phyloP scores from a whole-genome alignment of 495 filamentous ascomycete genomes.

The Aspergillus carlsbadensis region DNA sequence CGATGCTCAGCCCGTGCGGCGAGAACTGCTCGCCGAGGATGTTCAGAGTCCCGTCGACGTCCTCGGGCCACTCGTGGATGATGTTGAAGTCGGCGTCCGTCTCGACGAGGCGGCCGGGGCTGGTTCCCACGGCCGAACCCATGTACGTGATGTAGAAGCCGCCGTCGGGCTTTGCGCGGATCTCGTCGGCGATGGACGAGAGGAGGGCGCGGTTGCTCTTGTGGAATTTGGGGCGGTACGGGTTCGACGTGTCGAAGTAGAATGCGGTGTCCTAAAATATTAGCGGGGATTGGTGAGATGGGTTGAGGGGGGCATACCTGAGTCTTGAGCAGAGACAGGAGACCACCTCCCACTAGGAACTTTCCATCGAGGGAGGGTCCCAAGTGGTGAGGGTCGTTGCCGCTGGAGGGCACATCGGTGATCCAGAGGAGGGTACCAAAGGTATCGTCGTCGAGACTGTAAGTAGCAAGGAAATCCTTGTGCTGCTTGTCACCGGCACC shows the following conservation, averaged over 20 bases:
- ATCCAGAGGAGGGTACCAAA: conserved; percentile 59
- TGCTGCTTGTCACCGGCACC: conserved; percentile 59
- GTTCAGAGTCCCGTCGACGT: conserved; percentile 48
- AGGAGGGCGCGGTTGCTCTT: conserved; percentile 58
- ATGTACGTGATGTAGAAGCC: conserved; percentile 65
- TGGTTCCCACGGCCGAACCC: conserved; percentile 55
- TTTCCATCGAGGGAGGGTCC: conserved; percentile 58
- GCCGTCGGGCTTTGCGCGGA: conserved; percentile 63
- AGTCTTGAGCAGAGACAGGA: conserved; percentile 61
- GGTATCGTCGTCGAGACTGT: conserved; percentile 61
- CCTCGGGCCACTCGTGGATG: conserved; percentile 60
- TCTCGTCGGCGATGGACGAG: conserved; percentile 60
- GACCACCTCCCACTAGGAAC: conserved; percentile 57
- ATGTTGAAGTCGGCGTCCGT: conserved; percentile 60
- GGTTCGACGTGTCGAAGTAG: conserved; percentile 60
- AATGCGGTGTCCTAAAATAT: conserved; percentile 53
- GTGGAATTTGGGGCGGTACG: conserved; percentile 56
- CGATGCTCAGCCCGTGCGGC: conserved; percentile 58
- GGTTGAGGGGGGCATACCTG: conserved; percentile 29
- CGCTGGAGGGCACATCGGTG: conserved; percentile 58
- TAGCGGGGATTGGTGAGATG: not conserved
- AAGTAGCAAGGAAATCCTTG: conserved; percentile 59
- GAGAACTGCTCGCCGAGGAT: conserved; percentile 59
- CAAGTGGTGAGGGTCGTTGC: conserved; percentile 62
- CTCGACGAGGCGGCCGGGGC: conserved; percentile 58